Evolutionary conservation across 345 rosid species (phyloP).

Genomic region (Gossypium raimondii): DNA sequence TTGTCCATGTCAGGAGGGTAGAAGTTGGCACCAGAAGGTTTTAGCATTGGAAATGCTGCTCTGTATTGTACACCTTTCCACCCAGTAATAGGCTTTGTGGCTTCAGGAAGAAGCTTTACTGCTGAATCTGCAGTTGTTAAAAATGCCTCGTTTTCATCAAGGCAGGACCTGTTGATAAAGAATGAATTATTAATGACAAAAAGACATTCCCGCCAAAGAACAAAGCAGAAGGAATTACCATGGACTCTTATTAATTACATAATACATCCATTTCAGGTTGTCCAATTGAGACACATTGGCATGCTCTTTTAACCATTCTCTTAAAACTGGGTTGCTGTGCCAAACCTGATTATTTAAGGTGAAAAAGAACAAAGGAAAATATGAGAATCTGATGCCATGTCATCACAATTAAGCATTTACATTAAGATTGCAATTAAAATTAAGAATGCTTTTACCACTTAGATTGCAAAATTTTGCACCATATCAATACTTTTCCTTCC

Average conservation of each 20-base stretch:
- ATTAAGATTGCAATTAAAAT: background rate
- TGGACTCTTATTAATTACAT: constrained; percentile 80
- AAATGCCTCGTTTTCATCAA: constrained; percentile 85
- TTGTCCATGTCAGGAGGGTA: constrained; percentile 98
- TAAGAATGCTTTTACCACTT: background rate
- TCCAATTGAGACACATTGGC: constrained; percentile 63
- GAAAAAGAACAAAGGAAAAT: background rate
- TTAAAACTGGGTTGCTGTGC: constrained; percentile 72
- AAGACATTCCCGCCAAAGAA: background rate
- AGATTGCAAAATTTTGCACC: background rate
- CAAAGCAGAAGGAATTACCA: constrained; percentile 44
- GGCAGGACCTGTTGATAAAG: constrained; percentile 64
- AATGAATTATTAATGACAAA: constrained; percentile 14
- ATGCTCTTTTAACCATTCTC: constrained; percentile 78
- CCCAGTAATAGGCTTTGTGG: constrained; percentile 56
- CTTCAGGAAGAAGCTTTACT: constrained; percentile 60
- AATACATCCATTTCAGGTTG: constrained; percentile 68
- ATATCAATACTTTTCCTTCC: background rate
- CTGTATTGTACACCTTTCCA: constrained; percentile 93
- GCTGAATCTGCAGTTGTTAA: constrained; percentile 89
- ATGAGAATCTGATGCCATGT: constrained; percentile 5
- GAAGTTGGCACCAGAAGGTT: constrained; percentile 91
- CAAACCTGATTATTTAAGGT: constrained; percentile 51
- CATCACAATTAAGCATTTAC: constrained; percentile 2
- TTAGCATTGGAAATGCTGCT: constrained; percentile 69